Percentiles rank a stretch among this genome's conserved stretches.
These are phyloP conservation scores for Geranium incanum DNA, from an alignment of 441 rosid genomes.

Conservation along the genomic window DNA sequence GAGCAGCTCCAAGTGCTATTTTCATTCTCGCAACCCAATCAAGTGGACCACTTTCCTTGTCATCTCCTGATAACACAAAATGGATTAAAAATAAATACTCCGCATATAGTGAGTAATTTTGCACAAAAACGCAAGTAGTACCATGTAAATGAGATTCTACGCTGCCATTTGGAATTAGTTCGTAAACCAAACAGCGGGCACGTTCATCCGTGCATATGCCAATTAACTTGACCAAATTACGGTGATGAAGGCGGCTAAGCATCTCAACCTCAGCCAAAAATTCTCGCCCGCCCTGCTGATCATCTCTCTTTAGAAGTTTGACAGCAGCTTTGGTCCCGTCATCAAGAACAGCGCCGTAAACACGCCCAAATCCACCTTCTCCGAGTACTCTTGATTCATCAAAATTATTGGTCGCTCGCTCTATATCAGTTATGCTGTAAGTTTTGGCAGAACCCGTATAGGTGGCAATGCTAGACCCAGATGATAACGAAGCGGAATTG, in stretches of 20 bases:
- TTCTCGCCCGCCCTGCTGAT: conserved; percentile 85
- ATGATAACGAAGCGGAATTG: conserved; percentile 70
- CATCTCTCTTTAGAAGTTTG: conserved; percentile 86
- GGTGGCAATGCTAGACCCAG: conserved; percentile 75
- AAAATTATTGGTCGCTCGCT: conserved; percentile 68
- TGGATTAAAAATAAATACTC: conserved; percentile 11
- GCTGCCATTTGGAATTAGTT: conserved; percentile 91
- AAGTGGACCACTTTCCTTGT: conserved; percentile 66
- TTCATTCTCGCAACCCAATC: conserved; percentile 80
- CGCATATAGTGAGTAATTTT: neutral
- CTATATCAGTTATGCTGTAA: conserved; percentile 60
- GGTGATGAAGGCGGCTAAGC: conserved; percentile 97
- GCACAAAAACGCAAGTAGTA: conserved; percentile 22
- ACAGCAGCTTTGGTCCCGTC: conserved; percentile 85
- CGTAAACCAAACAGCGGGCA: conserved; percentile 77
- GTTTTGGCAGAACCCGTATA: conserved; percentile 85
- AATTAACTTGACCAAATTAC: conserved; percentile 82
- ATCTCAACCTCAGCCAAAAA: conserved; percentile 95
- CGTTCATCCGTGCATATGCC: conserved; percentile 92
- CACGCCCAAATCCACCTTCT: conserved; percentile 93
- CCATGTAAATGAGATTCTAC: conserved; percentile 96
- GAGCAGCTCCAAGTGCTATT: conserved; percentile 91
- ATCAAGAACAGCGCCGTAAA: conserved; percentile 70
- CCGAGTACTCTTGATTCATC: conserved; percentile 66
- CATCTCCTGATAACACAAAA: conserved; percentile 39